A percentile compares a stretch with the other conserved stretches of the same genome.
phyloP scores from a whole-genome alignment of 495 filamentous ascomycete species.

The Pseudomonodictys pantanalensis region DNA sequence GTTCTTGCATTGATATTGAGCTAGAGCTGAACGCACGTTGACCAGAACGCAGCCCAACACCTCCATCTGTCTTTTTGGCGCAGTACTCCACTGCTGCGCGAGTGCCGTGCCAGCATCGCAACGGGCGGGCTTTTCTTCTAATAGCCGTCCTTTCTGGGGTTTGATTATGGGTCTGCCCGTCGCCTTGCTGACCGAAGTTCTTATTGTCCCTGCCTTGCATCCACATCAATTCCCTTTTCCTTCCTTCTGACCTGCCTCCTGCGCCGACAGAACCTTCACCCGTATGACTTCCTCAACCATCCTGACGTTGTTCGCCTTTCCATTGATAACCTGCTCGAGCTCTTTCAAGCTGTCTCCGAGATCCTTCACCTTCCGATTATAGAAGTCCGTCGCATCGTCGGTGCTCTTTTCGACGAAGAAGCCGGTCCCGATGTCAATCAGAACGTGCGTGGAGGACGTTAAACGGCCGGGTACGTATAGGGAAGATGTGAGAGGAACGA shows the following conservation, averaged over 20 bases:
- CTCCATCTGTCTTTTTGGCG: no score
- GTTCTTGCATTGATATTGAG: no score
- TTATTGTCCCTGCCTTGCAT: background rate
- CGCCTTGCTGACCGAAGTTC: no score
- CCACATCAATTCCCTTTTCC: constrained; percentile 7
- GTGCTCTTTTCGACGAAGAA: constrained; percentile 94
- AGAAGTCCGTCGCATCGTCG: constrained; percentile 77
- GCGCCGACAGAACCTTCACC: constrained; percentile 35
- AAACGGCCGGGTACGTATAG: constrained; percentile 88
- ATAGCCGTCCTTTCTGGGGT: no score
- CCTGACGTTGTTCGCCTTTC: constrained; percentile 78
- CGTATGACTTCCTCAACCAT: constrained; percentile 80
- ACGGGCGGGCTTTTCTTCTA: no score
- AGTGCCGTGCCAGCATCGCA: no score
- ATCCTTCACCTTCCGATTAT: constrained; percentile 78
- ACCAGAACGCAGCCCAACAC: no score
- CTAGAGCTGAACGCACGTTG: no score
- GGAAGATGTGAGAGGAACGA: constrained; percentile 88
- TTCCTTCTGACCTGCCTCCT: constrained; percentile 10
- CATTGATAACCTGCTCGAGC: constrained; percentile 80
- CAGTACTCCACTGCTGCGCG: no score
- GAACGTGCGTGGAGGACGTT: constrained; percentile 70
- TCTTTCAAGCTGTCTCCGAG: constrained; percentile 75
- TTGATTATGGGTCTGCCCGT: no score
- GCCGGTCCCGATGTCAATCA: constrained; percentile 94